Conservation (phyloP, 345 rosid genomes). For the Eucalyptus erythrocorys region DNA sequence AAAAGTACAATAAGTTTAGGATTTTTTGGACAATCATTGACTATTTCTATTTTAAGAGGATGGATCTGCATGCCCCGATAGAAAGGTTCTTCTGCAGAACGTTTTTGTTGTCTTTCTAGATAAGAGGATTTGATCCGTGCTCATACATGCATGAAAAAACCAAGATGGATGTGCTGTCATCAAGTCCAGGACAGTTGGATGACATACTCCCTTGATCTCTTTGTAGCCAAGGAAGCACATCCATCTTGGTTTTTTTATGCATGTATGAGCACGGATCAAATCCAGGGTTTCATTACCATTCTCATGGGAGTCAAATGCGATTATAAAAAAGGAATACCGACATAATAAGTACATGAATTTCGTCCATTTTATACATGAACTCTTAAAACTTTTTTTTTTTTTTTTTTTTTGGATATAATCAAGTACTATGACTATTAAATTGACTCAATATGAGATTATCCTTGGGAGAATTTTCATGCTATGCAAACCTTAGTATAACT, state of each 20-base stretch:
- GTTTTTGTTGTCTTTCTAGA: neutral
- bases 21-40: conserved; percentile 25
- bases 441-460: neutral
- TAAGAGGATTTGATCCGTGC: neutral
- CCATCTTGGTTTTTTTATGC: neutral
- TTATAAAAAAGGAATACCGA: neutral
- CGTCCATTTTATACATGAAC: neutral
- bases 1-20: too few species aligned
- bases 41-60: neutral
- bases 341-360: neutral
- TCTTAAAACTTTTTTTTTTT: rapidly evolving
- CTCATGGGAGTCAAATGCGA: neutral
- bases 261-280: neutral
- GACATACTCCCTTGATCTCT: too few species aligned
- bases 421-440: neutral
- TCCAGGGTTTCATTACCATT: neutral
- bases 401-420: neutral
- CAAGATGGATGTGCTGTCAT: neutral
- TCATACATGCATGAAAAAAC: neutral
- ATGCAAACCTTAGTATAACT: neutral
- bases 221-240: neutral
- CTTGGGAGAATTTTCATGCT: neutral
- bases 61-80: neutral
- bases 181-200: too few species aligned
- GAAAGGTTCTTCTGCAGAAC: neutral